phyloP scores from a whole-genome alignment of 2,329 filamentous ascomycete genomes.

The Fusarium phyllophilum region DNA sequence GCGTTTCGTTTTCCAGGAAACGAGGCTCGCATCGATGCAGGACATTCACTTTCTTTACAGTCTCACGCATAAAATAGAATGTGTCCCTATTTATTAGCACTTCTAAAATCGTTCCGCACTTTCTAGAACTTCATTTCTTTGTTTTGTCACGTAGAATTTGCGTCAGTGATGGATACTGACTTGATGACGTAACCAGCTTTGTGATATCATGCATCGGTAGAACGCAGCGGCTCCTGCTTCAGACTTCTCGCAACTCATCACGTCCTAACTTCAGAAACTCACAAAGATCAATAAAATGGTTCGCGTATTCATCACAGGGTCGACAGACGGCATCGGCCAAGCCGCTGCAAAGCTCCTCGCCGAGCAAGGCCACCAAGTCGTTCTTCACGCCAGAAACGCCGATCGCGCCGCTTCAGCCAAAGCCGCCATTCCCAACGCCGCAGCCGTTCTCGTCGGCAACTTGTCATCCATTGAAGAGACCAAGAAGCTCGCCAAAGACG shows the following conservation, averaged over 20 bases:
- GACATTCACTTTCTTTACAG: background rate
- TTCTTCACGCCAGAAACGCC: conserved; percentile 32
- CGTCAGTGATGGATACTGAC: background rate
- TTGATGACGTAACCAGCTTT: conserved; percentile 16
- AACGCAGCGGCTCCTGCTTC: background rate
- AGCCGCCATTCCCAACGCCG: conserved; percentile 22
- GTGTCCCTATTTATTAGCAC: no score
- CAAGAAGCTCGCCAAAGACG: conserved; percentile 28
- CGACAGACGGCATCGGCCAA: conserved; percentile 35
- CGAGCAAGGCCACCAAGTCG: conserved; percentile 34
- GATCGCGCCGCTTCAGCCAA: conserved; percentile 29
- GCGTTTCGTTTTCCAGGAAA: background rate
- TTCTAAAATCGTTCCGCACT: fast-evolving
- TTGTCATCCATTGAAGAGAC: conserved; percentile 32
- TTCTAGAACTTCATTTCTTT: background rate
- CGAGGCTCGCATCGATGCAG: background rate
- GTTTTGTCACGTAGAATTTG: no score
- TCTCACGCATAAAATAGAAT: fast-evolving
- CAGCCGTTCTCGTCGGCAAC: conserved; percentile 19
- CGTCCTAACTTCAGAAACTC: fast-evolving
- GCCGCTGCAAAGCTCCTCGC: conserved; percentile 28
- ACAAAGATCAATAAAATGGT: conserved; percentile 2
- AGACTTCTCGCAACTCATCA: background rate
- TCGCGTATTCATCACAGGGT: conserved; percentile 38
- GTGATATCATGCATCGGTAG: conserved; percentile 12